These are phyloP conservation scores for Cladorrhinum sp. DNA, from an alignment of 2,329 filamentous ascomycete species.

Conservation along the genomic window DNA sequence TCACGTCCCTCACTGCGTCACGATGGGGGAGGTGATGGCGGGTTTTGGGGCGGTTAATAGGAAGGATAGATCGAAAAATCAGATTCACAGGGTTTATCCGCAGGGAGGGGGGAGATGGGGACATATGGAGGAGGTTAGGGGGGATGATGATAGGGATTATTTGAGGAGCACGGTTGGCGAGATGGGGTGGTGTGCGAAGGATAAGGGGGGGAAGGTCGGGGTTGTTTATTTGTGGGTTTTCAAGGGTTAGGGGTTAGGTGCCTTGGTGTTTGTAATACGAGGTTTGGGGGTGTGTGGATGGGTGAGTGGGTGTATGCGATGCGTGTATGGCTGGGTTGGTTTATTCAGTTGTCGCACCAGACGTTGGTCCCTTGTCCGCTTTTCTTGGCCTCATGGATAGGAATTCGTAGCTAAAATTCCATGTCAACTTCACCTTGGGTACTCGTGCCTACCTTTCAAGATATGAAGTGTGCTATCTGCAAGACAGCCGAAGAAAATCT, in stretches of 20 bases:
- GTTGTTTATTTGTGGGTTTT: slow-evolving; percentile 2
- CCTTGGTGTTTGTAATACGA: no score
- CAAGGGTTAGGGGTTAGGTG: slow-evolving; percentile 31
- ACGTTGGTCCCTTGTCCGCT: no score
- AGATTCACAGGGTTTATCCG: not conserved
- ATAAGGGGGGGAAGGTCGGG: not conserved
- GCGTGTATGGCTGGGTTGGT: no score
- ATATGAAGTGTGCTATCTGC: no score
- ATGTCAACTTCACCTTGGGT: no score
- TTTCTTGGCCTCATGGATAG: no score
- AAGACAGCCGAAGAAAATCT: no score
- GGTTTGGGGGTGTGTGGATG: no score
- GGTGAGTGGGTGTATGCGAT: no score
- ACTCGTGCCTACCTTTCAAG: no score
- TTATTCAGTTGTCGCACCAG: no score
- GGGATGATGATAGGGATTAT: not conserved
- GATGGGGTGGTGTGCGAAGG: not conserved
- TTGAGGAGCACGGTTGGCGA: not conserved
- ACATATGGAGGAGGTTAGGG: not conserved
- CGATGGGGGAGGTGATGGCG: not conserved
- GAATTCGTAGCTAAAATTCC: no score
- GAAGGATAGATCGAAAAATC: not conserved
- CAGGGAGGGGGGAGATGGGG: not conserved
- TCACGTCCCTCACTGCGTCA: not conserved
- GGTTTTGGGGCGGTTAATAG: not conserved